Evolutionary conservation across 164 flowering plant genomes (phyloP).

Genomic region (grape (Vitis vinifera)): ASM3070453v1 NC_081818.1:14540001-14540500

Average conservation of each 20-base stretch:
- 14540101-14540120: neutral
- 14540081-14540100: too few relatives aligned
- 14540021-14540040: neutral
- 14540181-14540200: neutral
- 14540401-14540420: too few relatives aligned
- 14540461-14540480: too few relatives aligned
- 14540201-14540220: neutral
- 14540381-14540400: too few relatives aligned
- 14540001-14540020: neutral
- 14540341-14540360: too few relatives aligned
- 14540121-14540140: neutral
- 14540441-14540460: too few relatives aligned
- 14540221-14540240: neutral
- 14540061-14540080: neutral
- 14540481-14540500: too few relatives aligned
- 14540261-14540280: neutral
- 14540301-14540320: too few relatives aligned
- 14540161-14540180: neutral
- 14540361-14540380: too few relatives aligned
- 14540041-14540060: neutral
- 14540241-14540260: too few relatives aligned
- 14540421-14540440: too few relatives aligned
- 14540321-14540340: too few relatives aligned
- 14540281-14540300: neutral
- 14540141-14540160: neutral